Evolutionary conservation across 257 asterid genomes (phyloP), one percentile per base, ranked within the genome.

Genomic region (Gentiana straminea): DNA sequence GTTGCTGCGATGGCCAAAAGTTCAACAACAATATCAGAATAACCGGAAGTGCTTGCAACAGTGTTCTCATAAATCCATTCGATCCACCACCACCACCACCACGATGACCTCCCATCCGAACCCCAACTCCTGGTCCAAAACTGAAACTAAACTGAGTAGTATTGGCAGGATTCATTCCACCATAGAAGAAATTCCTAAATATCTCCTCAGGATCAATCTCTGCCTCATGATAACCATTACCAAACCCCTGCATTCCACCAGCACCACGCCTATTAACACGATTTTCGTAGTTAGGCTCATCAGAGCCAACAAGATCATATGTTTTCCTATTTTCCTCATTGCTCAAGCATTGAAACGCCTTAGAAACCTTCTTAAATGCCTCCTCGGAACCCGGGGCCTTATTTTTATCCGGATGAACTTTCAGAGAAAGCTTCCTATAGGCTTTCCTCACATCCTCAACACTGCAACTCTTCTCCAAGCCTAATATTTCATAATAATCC

Each of bases 361-460:
- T 91, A 2, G 98, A 91, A 1, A 91, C 96, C 77, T 67, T 76
- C 86, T 91, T 91, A 65, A 91, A 91, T n/a, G 94, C 94, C 67
- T 91, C 98, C 70, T 91, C 98, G 1, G 98, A 82, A 10, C 95
- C 98, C 0, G 98, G 98, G 0, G 98, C 95, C 37, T 71, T 77
- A 72, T 91, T 91, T 74, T 91, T 91, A 71, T 87, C 98, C 10
- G 98, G 98, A 73, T 91, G 98, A 60, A 91, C 98, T 71, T 87
- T 91, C 76, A 91, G 59, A 0, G 98, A 91, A 45, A 91, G 48
- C 70, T 84, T 91, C 76, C 95, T 73, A 52, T 91, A 91, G 2
- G 96, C 92, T 76, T 84, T 91, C 24, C 84, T 79, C 32, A 87
- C 75, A 58, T 91, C 96, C 57, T 87, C 96, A 51, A 79, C 69